Conservation (phyloP, 257 asterid genomes). For the Solanum pennellii region DNA sequence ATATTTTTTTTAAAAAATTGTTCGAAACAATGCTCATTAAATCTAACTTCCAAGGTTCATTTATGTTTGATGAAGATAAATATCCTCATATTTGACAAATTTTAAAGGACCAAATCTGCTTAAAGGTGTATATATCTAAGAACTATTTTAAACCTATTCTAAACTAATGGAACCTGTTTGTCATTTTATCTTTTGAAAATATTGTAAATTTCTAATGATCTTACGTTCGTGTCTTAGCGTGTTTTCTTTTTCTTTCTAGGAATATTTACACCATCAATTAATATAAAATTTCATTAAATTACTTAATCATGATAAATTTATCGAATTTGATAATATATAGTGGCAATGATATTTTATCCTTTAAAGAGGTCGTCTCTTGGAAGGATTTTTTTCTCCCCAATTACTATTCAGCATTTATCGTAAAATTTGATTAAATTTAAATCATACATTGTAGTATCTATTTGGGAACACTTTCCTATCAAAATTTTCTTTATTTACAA, state of each 20-base stretch:
- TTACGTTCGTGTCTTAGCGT: not conserved
- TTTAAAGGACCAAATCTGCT: not conserved
- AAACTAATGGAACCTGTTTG: not conserved
- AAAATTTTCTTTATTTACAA: too few relatives aligned
- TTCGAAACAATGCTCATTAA: too few relatives aligned
- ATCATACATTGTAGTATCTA: too few relatives aligned
- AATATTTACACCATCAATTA: not conserved
- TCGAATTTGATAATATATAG: not conserved
- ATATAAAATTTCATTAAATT: not conserved
- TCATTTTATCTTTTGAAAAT: not conserved
- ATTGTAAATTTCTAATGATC: not conserved
- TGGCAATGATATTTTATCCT: not conserved
- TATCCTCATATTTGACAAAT: not conserved
- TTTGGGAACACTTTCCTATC: too few relatives aligned
- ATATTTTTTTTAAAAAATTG: too few relatives aligned
- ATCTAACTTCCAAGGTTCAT: not conserved
- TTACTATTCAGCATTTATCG: too few relatives aligned
- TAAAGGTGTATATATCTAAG: not conserved
- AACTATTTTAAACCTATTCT: not conserved
- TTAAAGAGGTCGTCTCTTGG: not conserved
- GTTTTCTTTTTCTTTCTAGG: not conserved
- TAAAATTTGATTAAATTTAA: too few relatives aligned
- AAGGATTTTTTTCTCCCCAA: too few relatives aligned
- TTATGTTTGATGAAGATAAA: not conserved
- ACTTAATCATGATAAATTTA: not conserved